Evolutionary conservation across 2,329 filamentous ascomycete species (phyloP), one percentile per base, ranked within the genome.

Genomic region (Hymenoscyphus occultus): DNA sequence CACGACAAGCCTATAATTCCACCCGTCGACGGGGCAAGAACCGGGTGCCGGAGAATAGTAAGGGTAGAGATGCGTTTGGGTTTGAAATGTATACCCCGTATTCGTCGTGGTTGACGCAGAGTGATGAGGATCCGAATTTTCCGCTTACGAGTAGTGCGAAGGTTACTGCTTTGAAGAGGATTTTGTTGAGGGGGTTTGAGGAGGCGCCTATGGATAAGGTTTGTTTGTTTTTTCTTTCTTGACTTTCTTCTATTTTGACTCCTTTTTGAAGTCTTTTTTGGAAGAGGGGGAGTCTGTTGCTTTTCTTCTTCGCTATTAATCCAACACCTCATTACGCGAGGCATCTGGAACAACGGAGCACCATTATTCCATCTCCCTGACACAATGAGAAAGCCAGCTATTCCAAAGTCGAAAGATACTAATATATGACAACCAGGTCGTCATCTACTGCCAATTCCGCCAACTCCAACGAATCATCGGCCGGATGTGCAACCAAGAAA

Each of bases 381-480:
- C 28, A 28, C 28, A 28, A 28, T 28, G 3, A 28, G 2, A 28
- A 3, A 28, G 3, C 3, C 28, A 28, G 3, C 22, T 6, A 16
- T 56, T 32, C 10, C 5, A 35, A 16, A 2, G 31, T 31, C 16
- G 31, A 19, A 56, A 14, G 54, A 19, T 56, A 56, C 28, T 56
- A 10, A 7, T 32, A 5, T 32, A 13, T 28, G 16, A 12, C 10
- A n/a, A 31, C 45, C 48, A 75, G 72, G 70, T 74, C 1, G 71
- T 84, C 84, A 64, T 89, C 57, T 89, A 87, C 68, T 84, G 82
- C 0, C 84, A 89, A 68, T 89, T 86, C 65, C 73, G 83, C 1
- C 75, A 79, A 2, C 82, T 87, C 69, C 78, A 85, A 5, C 71
- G 77, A 0, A 82, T 88, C 19, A 70, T 89, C 2, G 73, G 68